Conservation (phyloP, 768 basidiomycete species). For the Glaciozyma martinii region DNA sequence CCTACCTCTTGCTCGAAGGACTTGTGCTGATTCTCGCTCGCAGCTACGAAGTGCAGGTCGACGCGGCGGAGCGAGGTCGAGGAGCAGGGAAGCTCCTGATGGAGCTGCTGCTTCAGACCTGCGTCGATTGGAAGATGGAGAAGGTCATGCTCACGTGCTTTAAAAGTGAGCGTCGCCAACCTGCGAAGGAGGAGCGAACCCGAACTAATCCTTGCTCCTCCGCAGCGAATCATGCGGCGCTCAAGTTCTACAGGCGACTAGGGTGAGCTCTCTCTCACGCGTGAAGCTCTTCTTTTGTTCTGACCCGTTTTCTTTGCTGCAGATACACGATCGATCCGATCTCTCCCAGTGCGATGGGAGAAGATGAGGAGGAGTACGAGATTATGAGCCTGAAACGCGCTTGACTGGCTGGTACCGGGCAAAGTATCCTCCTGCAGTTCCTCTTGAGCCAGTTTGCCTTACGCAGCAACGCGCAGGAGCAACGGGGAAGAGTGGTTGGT, state of each 20-base stretch:
- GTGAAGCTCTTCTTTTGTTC: neutral
- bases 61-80: constrained; percentile 42
- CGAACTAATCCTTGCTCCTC: neutral
- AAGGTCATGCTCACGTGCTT: constrained; percentile 69
- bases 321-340: neutral
- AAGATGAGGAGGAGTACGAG: neutral
- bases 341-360: neutral
- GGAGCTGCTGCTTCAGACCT: constrained; percentile 48
- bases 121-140: constrained; percentile 51
- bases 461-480: too few relatives aligned
- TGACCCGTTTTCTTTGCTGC: neutral
- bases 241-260: neutral
- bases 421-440: too few relatives aligned
- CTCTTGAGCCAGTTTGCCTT: neutral
- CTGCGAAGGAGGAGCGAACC: neutral
- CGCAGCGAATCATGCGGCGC: neutral
- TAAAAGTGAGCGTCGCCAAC: constrained; percentile 46
- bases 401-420: neutral
- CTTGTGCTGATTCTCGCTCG: neutral
- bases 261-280: neutral
- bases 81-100: constrained; percentile 57
- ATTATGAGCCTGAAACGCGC: neutral
- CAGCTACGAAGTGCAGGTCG: constrained; percentile 73
- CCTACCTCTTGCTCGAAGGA: constrained; percentile 3
- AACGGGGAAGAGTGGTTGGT: too few relatives aligned